Evolutionary conservation across 331 rosid species (phyloP).

Genomic region (Phaseolus coccineus): DNA sequence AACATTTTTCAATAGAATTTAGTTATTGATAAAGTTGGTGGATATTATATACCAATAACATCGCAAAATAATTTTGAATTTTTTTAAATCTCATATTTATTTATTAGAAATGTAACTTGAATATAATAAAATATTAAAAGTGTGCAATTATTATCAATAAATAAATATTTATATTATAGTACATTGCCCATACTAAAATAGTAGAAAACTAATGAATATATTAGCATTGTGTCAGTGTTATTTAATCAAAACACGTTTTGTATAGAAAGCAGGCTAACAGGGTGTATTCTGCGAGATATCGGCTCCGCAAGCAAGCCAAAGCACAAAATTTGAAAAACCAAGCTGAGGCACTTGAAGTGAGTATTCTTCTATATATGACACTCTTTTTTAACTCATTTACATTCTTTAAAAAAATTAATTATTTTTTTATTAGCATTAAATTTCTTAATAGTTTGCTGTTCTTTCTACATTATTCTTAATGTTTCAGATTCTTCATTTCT

Average conservation of each 20-base stretch:
- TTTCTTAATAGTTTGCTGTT: too few relatives aligned
- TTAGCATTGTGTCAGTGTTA: too few relatives aligned
- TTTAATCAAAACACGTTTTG: neutral
- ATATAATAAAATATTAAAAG: neutral
- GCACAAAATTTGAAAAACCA: neutral
- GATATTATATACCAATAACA: too few relatives aligned
- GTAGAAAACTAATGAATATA: neutral
- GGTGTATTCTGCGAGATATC: conserved; percentile 18
- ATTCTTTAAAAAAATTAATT: too few relatives aligned
- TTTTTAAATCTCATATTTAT: neutral
- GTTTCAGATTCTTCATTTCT: neutral
- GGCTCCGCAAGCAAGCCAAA: neutral
- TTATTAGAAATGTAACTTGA: neutral
- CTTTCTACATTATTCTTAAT: too few relatives aligned
- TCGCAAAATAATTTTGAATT: too few relatives aligned
- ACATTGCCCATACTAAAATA: neutral
- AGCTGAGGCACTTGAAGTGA: neutral
- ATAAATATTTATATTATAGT: neutral
- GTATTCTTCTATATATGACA: neutral
- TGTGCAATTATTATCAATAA: neutral
- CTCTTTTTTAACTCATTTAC: too few relatives aligned
- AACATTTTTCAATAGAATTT: too few relatives aligned
- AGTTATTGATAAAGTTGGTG: too few relatives aligned
- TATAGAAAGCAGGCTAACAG: conserved; percentile 21
- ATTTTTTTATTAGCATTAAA: too few relatives aligned